phyloP scores from a whole-genome alignment of 2,329 filamentous ascomycete genomes.

The Epichloe bromicola region DNA sequence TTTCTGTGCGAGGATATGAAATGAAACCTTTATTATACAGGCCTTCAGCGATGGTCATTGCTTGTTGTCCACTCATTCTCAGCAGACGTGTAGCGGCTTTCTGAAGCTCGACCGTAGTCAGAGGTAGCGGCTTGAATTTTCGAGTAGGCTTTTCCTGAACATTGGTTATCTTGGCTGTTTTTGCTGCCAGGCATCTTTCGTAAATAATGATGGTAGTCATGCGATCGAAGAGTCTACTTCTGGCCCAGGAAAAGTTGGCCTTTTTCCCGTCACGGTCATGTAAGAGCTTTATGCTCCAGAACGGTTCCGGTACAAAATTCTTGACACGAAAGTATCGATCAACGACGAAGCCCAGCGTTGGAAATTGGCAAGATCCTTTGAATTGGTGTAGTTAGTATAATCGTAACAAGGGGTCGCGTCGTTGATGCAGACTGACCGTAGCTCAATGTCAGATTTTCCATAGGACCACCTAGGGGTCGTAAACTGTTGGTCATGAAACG shows the following conservation, averaged over 20 bases:
- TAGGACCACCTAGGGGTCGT: constrained; percentile 53
- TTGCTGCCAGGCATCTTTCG: constrained; percentile 69
- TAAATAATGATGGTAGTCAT: constrained; percentile 70
- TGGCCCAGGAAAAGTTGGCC: constrained; percentile 73
- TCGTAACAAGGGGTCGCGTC: neutral
- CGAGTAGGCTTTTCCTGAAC: constrained; percentile 84
- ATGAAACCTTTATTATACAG: constrained; percentile 94
- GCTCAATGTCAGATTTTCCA: constrained; percentile 57
- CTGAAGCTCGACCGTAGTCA: constrained; percentile 93
- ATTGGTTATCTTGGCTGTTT: constrained; percentile 66
- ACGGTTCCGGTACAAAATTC: constrained; percentile 83
- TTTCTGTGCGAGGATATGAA: constrained; percentile 94
- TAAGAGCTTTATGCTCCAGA: constrained; percentile 83
- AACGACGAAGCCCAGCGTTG: constrained; percentile 91
- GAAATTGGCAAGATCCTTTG: constrained; percentile 86
- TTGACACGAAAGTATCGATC: constrained; percentile 89
- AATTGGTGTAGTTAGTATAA: neutral
- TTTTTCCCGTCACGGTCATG: constrained; percentile 66
- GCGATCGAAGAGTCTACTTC: constrained; percentile 77
- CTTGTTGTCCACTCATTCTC: constrained; percentile 77
- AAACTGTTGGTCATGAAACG: constrained; percentile 72
- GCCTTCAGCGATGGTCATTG: constrained; percentile 77
- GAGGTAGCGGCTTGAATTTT: constrained; percentile 84
- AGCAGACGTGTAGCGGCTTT: constrained; percentile 87
- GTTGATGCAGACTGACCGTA: constrained; percentile 47